These are phyloP conservation scores for Cucumis hystrix DNA, from an alignment of 306 rosid species.

Conservation along the genomic window DNA sequence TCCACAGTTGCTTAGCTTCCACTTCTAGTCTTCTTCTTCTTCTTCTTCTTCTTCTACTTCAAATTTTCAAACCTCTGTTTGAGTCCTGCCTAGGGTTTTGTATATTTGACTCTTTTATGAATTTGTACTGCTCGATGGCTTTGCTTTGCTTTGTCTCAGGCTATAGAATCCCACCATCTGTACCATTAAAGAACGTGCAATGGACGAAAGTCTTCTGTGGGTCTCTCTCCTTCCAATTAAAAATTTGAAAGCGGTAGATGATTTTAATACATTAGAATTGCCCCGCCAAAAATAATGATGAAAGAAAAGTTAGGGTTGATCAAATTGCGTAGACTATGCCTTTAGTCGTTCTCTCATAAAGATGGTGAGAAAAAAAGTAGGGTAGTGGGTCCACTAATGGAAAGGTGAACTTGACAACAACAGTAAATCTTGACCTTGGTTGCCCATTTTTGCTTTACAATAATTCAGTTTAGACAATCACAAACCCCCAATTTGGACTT, in stretches of 20 bases:
- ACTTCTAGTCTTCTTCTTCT: neutral
- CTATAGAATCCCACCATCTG: neutral
- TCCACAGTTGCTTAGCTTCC: neutral
- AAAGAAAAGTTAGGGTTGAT: neutral
- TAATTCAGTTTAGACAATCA: neutral
- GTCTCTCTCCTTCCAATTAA: neutral
- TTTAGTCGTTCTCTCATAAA: neutral
- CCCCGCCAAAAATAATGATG: neutral
- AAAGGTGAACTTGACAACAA: neutral
- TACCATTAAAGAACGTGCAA: neutral
- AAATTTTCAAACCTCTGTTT: neutral
- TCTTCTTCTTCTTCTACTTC: neutral
- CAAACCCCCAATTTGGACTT: neutral
- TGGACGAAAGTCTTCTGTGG: neutral
- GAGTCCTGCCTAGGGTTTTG: neutral
- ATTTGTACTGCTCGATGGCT: conserved; percentile 6
- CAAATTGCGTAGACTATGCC: neutral
- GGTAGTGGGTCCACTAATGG: conserved; percentile 5
- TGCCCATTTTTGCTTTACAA: neutral
- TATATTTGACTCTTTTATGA: neutral
- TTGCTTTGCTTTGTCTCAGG: neutral
- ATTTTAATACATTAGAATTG: neutral
- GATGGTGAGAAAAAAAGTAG: neutral
- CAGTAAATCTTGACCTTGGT: neutral
- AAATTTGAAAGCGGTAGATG: neutral